Evolutionary conservation across 495 filamentous ascomycete species (phyloP), one percentile per base, ranked within the genome.

Genomic region (Penicillium taxi): DNA sequence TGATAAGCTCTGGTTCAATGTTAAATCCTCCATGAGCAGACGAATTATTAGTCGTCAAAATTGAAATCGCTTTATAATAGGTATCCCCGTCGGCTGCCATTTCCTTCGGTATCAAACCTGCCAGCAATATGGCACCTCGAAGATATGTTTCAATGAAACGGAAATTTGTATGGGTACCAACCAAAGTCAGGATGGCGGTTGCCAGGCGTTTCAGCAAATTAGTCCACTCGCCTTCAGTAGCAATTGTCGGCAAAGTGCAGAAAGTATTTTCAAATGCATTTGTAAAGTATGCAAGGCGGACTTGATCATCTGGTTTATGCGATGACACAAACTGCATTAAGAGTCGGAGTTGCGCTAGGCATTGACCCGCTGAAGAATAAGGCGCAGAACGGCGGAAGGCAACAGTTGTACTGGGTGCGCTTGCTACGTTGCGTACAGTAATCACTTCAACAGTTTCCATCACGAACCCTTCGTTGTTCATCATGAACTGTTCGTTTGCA

Each of bases 301-400:
- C 37, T 2, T 62, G 42, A 52, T 74, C 72, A 31, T 55, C 47
- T 8, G 44, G 46, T n/a, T 55, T 56, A 32, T 41, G 44, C 19
- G 31, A 24, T 8, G 62, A 55, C 16, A 67, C 47, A 50, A 75
- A 75, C 31, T 73, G 70, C 9, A 73, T 56, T 31, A 75, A 46
- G 5, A 75, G 53, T 32, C 63, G 54, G 25, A 75, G 53, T 37
- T 73, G 71, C 1, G 44, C 42, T 21, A 69, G 47, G 35, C 70
- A 72, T 27, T 73, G 64, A 8, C 58, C 58, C 26, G 64, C 65
- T 4, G 66, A 66, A 18, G 32, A 45, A 58, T 80, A 80, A n/a
- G 62, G 54, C 11, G 48, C 38, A 25, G 59, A 42, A 14, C 43
- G 47, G 24, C 44, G 48, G 9, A 41, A 39, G 7, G 36, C 31